Evolutionary conservation across 352 stramenopile genomes (phyloP), one percentile per base, ranked within the genome.

Genomic region (Peronospora destructor): DNA sequence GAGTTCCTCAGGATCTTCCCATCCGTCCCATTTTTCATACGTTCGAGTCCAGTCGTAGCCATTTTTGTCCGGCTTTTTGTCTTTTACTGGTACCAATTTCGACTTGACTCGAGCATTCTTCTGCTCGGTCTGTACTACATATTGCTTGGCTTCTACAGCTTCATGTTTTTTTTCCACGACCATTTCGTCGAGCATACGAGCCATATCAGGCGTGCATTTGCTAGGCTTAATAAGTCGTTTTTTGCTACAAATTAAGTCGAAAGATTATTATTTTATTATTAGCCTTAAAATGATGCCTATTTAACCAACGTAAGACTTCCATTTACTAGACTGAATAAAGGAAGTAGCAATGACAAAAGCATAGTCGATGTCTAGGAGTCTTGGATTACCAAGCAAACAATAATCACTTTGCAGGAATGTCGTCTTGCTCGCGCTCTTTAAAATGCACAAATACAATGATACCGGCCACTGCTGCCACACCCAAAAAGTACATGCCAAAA

Each of bases 1-100:
- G 10, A 91, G 68, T 57, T 91, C 82, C 39, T 93, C 82, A 0
- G 79, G 77, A 42, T 93, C 82, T 36, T 91, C 68, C 70, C 73
- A 93, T 17, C 65, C 70, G 42, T 85, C 71, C 82, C 82, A 93
- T 45, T 84, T 83, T 28, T 77, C 73, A 61, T 93, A 93, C 36
- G 74, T 71, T 7, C 63, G 53, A 2, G 79, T 91, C 82, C 82
- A 93, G 65, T 93, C 72, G 69, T 84, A 75, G n/a, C 36, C 41
- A 10, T 50, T 53, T 41, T 66, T 6, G 16, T 53, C 21, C 28
- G 52, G 32, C 25, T 56, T 44, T 39, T 56, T 64, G 17, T 46
- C 32, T 33, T 56, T 30, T 28, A 50, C 46, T 41, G 64, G 54
- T 8, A 55, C 57, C 47, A 71, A 21, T 61, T 72, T 71, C 5